Evolutionary conservation across 176 grass and related monocot species (phyloP).

Genomic region (Pharus latifolius): DNA sequence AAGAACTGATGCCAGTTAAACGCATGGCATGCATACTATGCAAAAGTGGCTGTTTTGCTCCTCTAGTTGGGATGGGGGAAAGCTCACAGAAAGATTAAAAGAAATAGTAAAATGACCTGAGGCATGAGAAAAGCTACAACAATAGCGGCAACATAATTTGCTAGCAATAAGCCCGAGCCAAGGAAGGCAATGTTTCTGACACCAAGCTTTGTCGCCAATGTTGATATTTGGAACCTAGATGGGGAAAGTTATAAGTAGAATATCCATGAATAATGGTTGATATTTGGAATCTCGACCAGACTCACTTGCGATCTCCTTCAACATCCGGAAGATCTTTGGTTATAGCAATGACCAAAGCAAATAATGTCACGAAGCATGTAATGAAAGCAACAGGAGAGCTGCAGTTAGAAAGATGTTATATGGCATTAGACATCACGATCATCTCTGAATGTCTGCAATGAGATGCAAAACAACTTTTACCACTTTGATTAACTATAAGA

Average conservation of each 20-base stretch:
- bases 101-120: slow-evolving; percentile 41
- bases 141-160: slow-evolving; percentile 89
- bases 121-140: slow-evolving; percentile 68
- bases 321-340: slow-evolving; percentile 99
- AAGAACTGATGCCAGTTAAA: neutral
- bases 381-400: slow-evolving; percentile 95
- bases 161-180: slow-evolving; percentile 77
- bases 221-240: slow-evolving; percentile 84
- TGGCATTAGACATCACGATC: slow-evolving; percentile 35
- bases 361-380: slow-evolving; percentile 90
- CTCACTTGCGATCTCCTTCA: slow-evolving; percentile 97
- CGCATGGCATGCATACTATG: neutral
- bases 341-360: slow-evolving; percentile 99
- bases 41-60: neutral
- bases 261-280: slow-evolving; percentile 2
- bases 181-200: slow-evolving; percentile 96
- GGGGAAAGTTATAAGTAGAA: neutral
- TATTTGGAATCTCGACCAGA: too few species aligned
- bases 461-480: slow-evolving; percentile 30
- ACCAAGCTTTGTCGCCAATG: slow-evolving; percentile 94
- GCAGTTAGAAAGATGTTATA: slow-evolving; percentile 52
- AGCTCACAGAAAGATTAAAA: neutral
- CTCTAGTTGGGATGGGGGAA: neutral
- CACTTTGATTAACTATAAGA: slow-evolving; percentile 3
- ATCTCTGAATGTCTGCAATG: slow-evolving; percentile 26